Evolutionary conservation across 805 yeast genomes (phyloP), one percentile per base, ranked within the genome.

Genomic region (Cyberlindnera xishuangbannaensis): DNA sequence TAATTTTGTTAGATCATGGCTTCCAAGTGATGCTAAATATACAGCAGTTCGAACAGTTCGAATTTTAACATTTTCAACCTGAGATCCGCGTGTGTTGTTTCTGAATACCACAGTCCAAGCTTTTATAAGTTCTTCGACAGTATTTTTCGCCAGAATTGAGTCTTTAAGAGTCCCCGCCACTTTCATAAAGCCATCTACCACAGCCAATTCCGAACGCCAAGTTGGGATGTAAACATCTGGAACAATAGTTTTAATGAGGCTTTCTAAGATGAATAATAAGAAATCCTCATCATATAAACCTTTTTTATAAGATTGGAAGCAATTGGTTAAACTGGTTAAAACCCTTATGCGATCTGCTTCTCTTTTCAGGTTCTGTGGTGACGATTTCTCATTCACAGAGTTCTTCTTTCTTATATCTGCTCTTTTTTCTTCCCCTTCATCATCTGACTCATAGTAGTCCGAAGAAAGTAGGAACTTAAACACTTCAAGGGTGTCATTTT

Each of bases 11-110:
- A 54, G 18, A 0, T 18, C 16, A 2, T 47, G 47, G 20, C 34
- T 22, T 2, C 45, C 45, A 4, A 51, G 15, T 2, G 36, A 36
- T 10, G 45, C 39, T 18, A 64, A 23, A 2, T 39, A 17, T 5
- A 47, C 49, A 2, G 61, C 73, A n/a, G 62, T 55, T 21, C 62
- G 54, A 2, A 65, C 58, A 29, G 67, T 56, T 18, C 73, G 74
- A 15, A 80, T 53, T 34, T 78, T 67, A 4, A 79, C 83, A 39
- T 68, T 72, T 47, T 82, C 90, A 37, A 72, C 69, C 17, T 65
- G 62, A 20, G 63, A 62, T 10, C 51, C 44, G 5, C 43, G 41
- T n/a, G 64, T 52, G 44, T 70, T 67, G n/a, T 44, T 40, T 6
- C 36, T 28, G 19, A 48, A 50, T 40, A 52, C 43, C 4, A 15